A percentile compares a stretch with the other conserved stretches of the same genome.
phyloP scores from a whole-genome alignment of 352 stramenopile species.

The Poterioochromonas sp. region DNA sequence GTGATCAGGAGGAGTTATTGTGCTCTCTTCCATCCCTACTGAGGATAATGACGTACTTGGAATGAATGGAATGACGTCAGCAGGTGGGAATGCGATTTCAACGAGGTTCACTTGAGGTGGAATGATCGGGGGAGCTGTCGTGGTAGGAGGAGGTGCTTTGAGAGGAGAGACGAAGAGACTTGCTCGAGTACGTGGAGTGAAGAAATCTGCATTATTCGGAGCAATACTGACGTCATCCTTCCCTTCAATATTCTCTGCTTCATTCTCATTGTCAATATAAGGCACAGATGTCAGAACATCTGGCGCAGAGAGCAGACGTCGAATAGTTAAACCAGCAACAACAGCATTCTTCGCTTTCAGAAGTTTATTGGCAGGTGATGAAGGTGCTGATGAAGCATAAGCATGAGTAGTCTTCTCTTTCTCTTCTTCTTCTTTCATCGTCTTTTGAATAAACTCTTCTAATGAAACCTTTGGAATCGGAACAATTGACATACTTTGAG shows the following conservation, averaged over 20 bases:
- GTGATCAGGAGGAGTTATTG: not conserved
- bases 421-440: not conserved
- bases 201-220: too few species aligned
- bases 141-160: not conserved
- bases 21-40: not conserved
- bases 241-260: not conserved
- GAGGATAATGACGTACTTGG: not conserved
- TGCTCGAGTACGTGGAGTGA: too few species aligned
- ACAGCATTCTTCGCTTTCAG: not conserved
- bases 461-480: too few species aligned
- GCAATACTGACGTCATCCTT: not conserved
- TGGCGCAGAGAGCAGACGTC: not conserved
- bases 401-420: not conserved
- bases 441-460: too few species aligned
- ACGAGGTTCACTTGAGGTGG: not conserved
- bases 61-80: not conserved
- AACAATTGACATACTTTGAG: too few species aligned
- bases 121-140: not conserved
- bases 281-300: not conserved
- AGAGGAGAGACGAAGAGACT: too few species aligned
- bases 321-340: not conserved
- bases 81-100: not conserved
- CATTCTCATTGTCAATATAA: not conserved
- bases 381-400: not conserved
- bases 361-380: not conserved